phyloP scores from a whole-genome alignment of 78 protist species.

The Dictyostelium intermedium region DNA sequence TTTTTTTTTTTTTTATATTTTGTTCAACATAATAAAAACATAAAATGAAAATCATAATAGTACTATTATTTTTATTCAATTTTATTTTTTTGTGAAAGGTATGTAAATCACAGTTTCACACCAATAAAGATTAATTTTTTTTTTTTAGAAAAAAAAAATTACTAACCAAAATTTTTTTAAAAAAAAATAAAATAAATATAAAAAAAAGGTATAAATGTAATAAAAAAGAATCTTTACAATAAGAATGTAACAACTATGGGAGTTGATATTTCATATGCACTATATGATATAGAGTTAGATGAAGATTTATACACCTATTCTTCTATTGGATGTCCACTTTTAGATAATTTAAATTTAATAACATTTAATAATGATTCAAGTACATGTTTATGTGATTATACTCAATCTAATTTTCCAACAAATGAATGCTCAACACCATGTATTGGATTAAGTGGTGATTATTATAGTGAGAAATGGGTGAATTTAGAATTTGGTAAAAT shows the following conservation, averaged over 20 bases:
- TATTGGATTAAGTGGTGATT: neutral
- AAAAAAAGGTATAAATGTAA: neutral
- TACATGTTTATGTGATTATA: neutral
- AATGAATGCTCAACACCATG: neutral
- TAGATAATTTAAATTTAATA: neutral
- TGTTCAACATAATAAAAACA: too few species aligned
- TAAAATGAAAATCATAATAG: too few species aligned
- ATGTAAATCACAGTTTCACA: too few species aligned
- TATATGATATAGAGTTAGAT: constrained; percentile 29
- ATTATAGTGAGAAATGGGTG: neutral
- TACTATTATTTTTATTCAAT: too few species aligned
- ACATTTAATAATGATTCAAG: neutral
- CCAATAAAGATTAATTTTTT: too few species aligned
- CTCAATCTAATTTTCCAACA: neutral
- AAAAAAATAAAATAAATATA: too few species aligned
- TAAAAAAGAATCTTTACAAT: neutral
- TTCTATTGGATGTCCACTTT: neutral
- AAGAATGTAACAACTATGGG: neutral
- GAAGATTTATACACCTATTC: neutral
- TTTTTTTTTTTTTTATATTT: too few species aligned
- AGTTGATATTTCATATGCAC: constrained; percentile 22
- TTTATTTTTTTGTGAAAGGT: too few species aligned
- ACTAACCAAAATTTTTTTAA: too few species aligned
- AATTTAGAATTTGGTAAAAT: neutral
- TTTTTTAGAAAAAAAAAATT: too few species aligned